phyloP scores from a whole-genome alignment of 805 yeast species.

The Kregervanrija delftensis region DNA sequence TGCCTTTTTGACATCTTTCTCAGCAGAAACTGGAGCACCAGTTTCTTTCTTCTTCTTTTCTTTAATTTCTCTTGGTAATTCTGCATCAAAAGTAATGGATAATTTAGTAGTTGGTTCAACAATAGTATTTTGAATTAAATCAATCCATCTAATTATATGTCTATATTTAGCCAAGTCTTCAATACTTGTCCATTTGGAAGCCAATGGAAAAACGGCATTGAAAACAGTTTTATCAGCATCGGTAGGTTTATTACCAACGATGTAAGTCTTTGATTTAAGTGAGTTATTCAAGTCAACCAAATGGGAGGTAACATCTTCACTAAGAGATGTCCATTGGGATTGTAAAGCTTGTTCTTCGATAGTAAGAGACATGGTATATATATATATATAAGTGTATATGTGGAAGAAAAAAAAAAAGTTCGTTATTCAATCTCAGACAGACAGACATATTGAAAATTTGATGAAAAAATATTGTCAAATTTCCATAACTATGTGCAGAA shows the following conservation, averaged over 20 bases:
- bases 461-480: too few species aligned
- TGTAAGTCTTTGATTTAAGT: slow-evolving; percentile 63
- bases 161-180: slow-evolving; percentile 59
- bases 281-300: slow-evolving; percentile 56
- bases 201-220: slow-evolving; percentile 55
- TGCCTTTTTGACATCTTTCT: slow-evolving; percentile 8
- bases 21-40: slow-evolving; percentile 14
- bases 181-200: slow-evolving; percentile 45
- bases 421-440: too few species aligned
- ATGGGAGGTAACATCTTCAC: slow-evolving; percentile 42
- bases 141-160: slow-evolving; percentile 91
- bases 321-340: slow-evolving; percentile 73
- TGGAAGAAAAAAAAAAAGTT: too few species aligned
- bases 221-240: slow-evolving; percentile 68
- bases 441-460: too few species aligned
- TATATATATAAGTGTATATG: not conserved
- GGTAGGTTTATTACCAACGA: slow-evolving; percentile 61
- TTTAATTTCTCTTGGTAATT: slow-evolving; percentile 52
- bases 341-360: slow-evolving; percentile 48
- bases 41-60: slow-evolving; percentile 31
- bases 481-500: too few species aligned
- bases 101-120: slow-evolving; percentile 44
- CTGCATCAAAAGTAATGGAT: slow-evolving; percentile 50
- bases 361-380: slow-evolving; percentile 15
- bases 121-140: slow-evolving; percentile 65